Percentiles rank a stretch among this genome's conserved stretches.
phyloP scores from a whole-genome alignment of 1,284 basidiomycete species.

The Fomes fomentarius region DNA sequence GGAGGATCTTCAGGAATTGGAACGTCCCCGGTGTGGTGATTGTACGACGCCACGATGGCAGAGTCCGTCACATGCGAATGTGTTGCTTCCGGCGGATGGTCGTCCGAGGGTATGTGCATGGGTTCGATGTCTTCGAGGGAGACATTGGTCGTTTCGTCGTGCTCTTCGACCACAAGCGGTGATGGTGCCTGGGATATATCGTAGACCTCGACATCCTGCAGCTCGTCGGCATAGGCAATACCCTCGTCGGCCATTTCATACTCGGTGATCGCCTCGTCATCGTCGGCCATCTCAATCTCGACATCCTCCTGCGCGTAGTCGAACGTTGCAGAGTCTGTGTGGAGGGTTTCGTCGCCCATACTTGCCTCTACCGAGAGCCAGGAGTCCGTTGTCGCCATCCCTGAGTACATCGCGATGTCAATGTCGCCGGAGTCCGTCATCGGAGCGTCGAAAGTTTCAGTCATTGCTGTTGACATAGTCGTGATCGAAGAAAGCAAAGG shows the following conservation, averaged over 20 bases:
- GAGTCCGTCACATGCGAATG: background rate
- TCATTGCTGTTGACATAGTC: constrained; percentile 36
- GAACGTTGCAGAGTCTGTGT: constrained; percentile 19
- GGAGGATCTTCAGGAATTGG: constrained; percentile 19
- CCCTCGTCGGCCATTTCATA: constrained; percentile 73
- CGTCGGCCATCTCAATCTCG: constrained; percentile 76
- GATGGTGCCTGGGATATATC: constrained; percentile 49
- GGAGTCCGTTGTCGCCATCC: constrained; percentile 44
- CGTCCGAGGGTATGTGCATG: constrained; percentile 13
- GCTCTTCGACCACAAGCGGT: constrained; percentile 23
- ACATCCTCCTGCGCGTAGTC: constrained; percentile 47
- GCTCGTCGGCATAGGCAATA: constrained; percentile 36
- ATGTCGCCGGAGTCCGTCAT: constrained; percentile 68
- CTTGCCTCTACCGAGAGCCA: constrained; percentile 61
- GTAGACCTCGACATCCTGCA: constrained; percentile 61
- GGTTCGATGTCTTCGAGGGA: background rate
- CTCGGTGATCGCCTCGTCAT: constrained; percentile 55
- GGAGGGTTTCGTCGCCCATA: constrained; percentile 63
- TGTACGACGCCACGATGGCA: background rate
- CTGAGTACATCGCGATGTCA: constrained; percentile 64
- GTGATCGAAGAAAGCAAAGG: no score
- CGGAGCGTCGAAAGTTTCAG: constrained; percentile 63
- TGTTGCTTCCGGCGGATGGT: background rate
- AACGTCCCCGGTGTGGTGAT: background rate
- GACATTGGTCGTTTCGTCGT: background rate